Evolutionary conservation across 768 basidiomycete species (phyloP), one percentile per base, ranked within the genome.

Genomic region (Russula virescens): DNA sequence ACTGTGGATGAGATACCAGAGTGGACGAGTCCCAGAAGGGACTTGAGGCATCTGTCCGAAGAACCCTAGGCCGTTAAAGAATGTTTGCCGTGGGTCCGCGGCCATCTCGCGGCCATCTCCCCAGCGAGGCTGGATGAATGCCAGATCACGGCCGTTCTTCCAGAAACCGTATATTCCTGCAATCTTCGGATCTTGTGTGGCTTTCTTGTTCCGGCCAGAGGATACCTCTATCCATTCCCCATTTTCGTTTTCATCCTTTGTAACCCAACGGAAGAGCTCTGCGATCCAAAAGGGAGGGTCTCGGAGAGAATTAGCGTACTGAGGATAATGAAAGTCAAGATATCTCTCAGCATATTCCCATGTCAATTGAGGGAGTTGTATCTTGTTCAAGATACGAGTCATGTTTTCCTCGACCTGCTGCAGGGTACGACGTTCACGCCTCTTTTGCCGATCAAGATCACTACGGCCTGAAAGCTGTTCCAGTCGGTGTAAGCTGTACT

Each of bases 401-500:
- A 90, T 80, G 11, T 79, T 73, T 23, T 75, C 71, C 66, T 86
- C 78, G 4, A 80, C 70, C 0, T 59, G 38, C 70, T 82, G 83
- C 53, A 86, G 72, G 0, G 71, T 71, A 3, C 69, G 66, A 58
- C 73, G 77, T 43, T 79, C 74, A 3, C 69, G 51, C 5, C 65
- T 66, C 38, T 75, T 75, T 0, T 74, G 68, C 4, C 71, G 69
- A 56, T 77, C 70, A 19, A 85, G 74, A 0, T 76, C 75, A 0
- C 80, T 79, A 38, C 73, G 70, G 2, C 76, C 75, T 0, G 76
- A 76, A 38, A 73, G 71, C 68, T 66, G 70, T 67, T 89, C 87
- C 18, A 87, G 70, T 1, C 76, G 80, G 62, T 87, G 82, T 18
- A 91, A 77, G 4, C 81, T 83, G 70, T 78, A 89, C 54, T 84